Base-by-base conservation (phyloP, 139 green algal genomes). In the Deuterostichococcus epilithicus region DNA sequence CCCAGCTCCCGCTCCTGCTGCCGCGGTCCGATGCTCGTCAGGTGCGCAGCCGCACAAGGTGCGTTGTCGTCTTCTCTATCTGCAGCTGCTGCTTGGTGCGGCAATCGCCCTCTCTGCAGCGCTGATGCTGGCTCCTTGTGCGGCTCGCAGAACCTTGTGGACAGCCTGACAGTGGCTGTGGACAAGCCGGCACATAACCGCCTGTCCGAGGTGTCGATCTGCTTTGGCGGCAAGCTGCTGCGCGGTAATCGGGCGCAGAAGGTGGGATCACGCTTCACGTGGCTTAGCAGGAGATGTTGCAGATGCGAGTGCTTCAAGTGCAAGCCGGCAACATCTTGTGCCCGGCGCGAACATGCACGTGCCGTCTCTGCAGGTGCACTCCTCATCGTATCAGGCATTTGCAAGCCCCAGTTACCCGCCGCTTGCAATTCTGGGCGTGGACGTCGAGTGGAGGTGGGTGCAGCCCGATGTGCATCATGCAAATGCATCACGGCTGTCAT, bases 141-240 rank as follows among this genome's bases (percentile, higher is more conserved):
- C n/a, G n/a, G n/a, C n/a, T n/a, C 28, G 52, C 52, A 63, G 52
- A 63, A 63, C 52, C 52, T 63, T 25, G 52, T 63, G 52, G 52
- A 63, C 20, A 63, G 52, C 52, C 52, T 63, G 13, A 63, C 52
- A 28, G 52, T 63, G 10, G 52, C 52, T 25, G 52, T 63, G 52
- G 52, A 63, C 52, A 63, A 13, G 52, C 52, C 52, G 3, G 52
- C 52, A 20, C 52, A 63, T 20, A 63, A 37, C 18, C 52, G 52
- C 18, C 52, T 63, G 10, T 63, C 52, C 45, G 93, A 98, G 80
- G 93, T 97, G 38, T 90, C 90, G 1, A 80, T 98, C 34, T 97
- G 94, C 85, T 97, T 97, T 78, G 93, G 92, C 0, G 94, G 92
- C 23, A 87, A 83, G 37, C 91, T 97, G 2, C 86, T 97, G 88